phyloP scores from a whole-genome alignment of 2,329 filamentous ascomycete species.

The Aureobasidium lini region DNA sequence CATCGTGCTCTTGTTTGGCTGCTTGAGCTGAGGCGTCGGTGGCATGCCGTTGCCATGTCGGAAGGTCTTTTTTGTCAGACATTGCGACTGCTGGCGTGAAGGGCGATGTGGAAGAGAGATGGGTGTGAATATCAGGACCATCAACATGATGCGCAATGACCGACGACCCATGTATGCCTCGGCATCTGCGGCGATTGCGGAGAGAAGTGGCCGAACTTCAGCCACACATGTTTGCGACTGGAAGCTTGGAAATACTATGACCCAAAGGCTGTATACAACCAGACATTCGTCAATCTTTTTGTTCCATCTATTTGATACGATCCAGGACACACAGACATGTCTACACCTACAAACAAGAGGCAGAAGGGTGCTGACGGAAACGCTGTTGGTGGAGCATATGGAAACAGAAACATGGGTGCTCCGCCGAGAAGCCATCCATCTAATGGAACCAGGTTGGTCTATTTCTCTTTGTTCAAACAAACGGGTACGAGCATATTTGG shows the following conservation, averaged over 20 bases:
- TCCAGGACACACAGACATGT: not conserved
- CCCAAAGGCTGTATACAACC: not conserved
- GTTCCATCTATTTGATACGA: not conserved
- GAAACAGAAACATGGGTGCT: not conserved
- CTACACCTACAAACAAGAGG: conserved; percentile 6
- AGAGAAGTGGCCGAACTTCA: too few relatives aligned
- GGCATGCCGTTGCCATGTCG: conserved; percentile 26
- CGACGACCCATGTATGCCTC: too few relatives aligned
- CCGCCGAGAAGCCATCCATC: not conserved
- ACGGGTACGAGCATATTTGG: not conserved
- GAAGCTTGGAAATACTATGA: too few relatives aligned
- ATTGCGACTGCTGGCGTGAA: conserved; percentile 14
- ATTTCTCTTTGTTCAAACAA: not conserved
- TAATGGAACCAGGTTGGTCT: conserved; percentile 5
- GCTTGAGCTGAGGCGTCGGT: not conserved
- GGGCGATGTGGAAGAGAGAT: not conserved
- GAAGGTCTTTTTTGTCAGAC: conserved; percentile 25
- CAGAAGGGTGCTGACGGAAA: conserved; percentile 1
- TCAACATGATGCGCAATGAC: not conserved
- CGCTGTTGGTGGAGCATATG: not conserved
- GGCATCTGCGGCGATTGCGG: too few relatives aligned
- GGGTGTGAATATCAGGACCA: not conserved
- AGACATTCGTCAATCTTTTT: not conserved
- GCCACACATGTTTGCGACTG: too few relatives aligned
- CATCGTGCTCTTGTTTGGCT: conserved; percentile 7